Evolutionary conservation across 1,284 basidiomycete species (phyloP).

Genomic region (Malassezia slooffiae): DNA sequence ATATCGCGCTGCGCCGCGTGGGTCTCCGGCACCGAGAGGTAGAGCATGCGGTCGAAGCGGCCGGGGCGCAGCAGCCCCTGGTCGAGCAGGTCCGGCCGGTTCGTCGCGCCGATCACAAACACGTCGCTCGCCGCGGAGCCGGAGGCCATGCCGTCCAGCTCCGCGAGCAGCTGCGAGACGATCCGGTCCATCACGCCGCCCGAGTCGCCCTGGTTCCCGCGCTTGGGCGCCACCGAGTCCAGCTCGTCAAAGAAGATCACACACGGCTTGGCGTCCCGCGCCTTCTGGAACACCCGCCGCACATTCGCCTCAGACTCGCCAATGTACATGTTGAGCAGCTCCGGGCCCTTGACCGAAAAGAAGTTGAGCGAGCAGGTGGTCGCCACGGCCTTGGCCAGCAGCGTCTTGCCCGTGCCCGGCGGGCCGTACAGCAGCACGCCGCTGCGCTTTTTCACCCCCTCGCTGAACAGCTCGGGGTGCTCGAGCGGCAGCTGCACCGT

Average conservation of each 20-base stretch:
- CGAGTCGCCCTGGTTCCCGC: conserved; percentile 50
- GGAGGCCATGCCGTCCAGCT: conserved; percentile 49
- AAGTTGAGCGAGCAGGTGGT: conserved; percentile 51
- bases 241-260: conserved; percentile 51
- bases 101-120: conserved; percentile 50
- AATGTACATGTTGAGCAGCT: conserved; percentile 51
- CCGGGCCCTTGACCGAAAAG: conserved; percentile 50
- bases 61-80: conserved; percentile 49
- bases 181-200: conserved; percentile 51
- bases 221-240: conserved; percentile 50
- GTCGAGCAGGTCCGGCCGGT: conserved; percentile 49
- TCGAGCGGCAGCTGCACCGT: conserved; percentile 92
- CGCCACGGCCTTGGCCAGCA: conserved; percentile 58
- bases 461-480: conserved; percentile 81
- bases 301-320: conserved; percentile 51
- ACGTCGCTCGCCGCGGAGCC: conserved; percentile 47
- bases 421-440: conserved; percentile 52
- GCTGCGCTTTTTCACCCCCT: conserved; percentile 88
- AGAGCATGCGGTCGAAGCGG: conserved; percentile 97
- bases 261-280: conserved; percentile 49
- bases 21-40: conserved; percentile 80
- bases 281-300: conserved; percentile 49
- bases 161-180: conserved; percentile 49
- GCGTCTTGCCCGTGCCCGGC: conserved; percentile 50
- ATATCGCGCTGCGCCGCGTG: conserved; percentile 79